Percentiles rank a stretch among this genome's conserved stretches.
Conservation (phyloP, 192 early-diverging fungal species). For the Dissophora ornata region DNA sequence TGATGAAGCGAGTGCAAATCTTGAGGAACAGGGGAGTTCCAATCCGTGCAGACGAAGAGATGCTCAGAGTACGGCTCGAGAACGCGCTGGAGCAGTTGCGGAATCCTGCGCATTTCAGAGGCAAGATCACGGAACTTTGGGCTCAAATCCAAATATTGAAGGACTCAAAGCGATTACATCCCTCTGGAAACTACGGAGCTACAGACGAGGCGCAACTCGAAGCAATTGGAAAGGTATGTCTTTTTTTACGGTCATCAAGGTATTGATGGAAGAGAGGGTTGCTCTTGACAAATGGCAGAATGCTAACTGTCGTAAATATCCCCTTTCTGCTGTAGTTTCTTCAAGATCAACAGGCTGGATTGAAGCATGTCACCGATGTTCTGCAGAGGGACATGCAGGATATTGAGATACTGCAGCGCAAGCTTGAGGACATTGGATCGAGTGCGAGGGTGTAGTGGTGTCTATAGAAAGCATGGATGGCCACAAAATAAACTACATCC, state of each 20-base stretch:
- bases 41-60: constrained; percentile 86
- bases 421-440: constrained; percentile 41
- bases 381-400: constrained; percentile 70
- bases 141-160: constrained; percentile 81
- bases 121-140: constrained; percentile 85
- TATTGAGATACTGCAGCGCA: constrained; percentile 56
- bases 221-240: constrained; percentile 62
- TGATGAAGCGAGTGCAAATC: constrained; percentile 90
- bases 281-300: too few species aligned
- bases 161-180: constrained; percentile 58
- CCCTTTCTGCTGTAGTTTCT: constrained; percentile 58
- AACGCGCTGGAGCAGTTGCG: constrained; percentile 78
- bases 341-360: constrained; percentile 72
- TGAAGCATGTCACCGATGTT: constrained; percentile 73
- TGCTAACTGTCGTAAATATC: too few species aligned
- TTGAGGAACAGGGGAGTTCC: constrained; percentile 85
- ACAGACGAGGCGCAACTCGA: constrained; percentile 69
- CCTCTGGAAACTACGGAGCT: constrained; percentile 59
- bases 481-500: too few species aligned
- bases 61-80: constrained; percentile 78
- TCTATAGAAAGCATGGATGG: too few species aligned
- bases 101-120: constrained; percentile 84
- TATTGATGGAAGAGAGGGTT: too few species aligned
- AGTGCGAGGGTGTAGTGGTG: constrained; percentile 22
- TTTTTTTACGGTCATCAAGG: too few species aligned